Evolutionary conservation across 1,139 yeast species (phyloP).

Genomic region (Nakaseomyces kungkrabaensis): DNA sequence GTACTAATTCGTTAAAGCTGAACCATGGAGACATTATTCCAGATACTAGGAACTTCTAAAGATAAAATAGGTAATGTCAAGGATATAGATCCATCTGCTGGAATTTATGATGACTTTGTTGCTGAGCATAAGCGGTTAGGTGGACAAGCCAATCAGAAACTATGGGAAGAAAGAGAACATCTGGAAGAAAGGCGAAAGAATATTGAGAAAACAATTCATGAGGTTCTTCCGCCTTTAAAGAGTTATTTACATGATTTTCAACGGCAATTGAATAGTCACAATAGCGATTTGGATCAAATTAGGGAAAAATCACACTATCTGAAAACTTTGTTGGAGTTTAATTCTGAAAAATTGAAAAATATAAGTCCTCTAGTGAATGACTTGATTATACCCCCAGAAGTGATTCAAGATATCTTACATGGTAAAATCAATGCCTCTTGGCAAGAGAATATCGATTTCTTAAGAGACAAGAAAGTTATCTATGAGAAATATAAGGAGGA

Average conservation of each 20-base stretch:
- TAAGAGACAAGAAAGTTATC: slow-evolving; percentile 47
- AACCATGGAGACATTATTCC: background rate
- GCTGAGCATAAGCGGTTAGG: background rate
- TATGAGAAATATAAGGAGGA: slow-evolving; percentile 31
- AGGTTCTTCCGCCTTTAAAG: slow-evolving; percentile 21
- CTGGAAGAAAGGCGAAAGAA: slow-evolving; percentile 14
- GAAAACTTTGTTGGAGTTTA: slow-evolving; percentile 46
- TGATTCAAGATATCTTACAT: slow-evolving; percentile 40
- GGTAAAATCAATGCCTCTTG: slow-evolving; percentile 43
- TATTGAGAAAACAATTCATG: slow-evolving; percentile 13
- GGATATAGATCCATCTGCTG: background rate
- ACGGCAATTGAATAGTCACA: slow-evolving; percentile 45
- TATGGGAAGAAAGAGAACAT: slow-evolving; percentile 10
- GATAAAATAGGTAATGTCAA: background rate
- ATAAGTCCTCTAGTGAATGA: slow-evolving; percentile 66
- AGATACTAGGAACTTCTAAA: background rate
- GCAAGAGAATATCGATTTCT: slow-evolving; percentile 50
- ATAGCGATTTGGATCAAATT: slow-evolving; percentile 47
- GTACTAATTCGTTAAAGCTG: too few relatives aligned
- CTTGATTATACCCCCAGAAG: slow-evolving; percentile 62
- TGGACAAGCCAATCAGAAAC: background rate
- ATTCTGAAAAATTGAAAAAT: slow-evolving; percentile 42
- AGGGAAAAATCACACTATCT: slow-evolving; percentile 51
- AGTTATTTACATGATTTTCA: slow-evolving; percentile 37
- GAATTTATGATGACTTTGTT: slow-evolving; percentile 1